Evolutionary conservation across 2,329 filamentous ascomycete species (phyloP).

Genomic region (Leptographium lundbergii): DNA sequence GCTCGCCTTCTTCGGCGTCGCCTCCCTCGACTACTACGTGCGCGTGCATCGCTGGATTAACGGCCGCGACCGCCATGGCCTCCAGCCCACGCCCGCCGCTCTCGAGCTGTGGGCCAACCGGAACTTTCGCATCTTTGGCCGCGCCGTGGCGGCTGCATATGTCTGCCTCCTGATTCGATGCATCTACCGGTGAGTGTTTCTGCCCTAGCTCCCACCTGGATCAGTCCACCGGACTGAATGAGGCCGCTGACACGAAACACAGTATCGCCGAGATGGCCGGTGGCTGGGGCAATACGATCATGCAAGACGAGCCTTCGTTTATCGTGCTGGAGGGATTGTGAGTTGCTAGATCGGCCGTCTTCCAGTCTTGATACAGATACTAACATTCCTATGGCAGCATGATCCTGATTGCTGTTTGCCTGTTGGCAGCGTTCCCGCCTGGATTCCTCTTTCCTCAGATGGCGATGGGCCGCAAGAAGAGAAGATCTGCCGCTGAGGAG

Average conservation of each 20-base stretch:
- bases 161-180: conserved; percentile 34
- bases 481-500: background rate
- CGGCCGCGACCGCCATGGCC: background rate
- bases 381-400: conserved; percentile 19
- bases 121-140: conserved; percentile 30
- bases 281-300: conserved; percentile 50
- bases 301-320: conserved; percentile 49
- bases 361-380: background rate
- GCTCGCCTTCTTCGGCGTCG: conserved; percentile 30
- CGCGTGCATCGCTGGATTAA: conserved; percentile 27
- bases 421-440: conserved; percentile 41
- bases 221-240: background rate
- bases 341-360: conserved; percentile 9
- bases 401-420: conserved; percentile 33
- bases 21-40: conserved; percentile 32
- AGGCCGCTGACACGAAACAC: background rate
- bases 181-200: conserved; percentile 35
- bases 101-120: conserved; percentile 28
- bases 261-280: conserved; percentile 52
- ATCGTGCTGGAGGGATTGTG: conserved; percentile 44
- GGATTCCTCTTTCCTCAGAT: conserved; percentile 44
- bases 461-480: conserved; percentile 17
- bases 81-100: conserved; percentile 6
- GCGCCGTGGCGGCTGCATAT: conserved; percentile 32
- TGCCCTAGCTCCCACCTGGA: background rate